Evolutionary conservation across 345 rosid genomes (phyloP), one percentile per base, ranked within the genome.

Genomic region (Barbarea vulgaris): DNA sequence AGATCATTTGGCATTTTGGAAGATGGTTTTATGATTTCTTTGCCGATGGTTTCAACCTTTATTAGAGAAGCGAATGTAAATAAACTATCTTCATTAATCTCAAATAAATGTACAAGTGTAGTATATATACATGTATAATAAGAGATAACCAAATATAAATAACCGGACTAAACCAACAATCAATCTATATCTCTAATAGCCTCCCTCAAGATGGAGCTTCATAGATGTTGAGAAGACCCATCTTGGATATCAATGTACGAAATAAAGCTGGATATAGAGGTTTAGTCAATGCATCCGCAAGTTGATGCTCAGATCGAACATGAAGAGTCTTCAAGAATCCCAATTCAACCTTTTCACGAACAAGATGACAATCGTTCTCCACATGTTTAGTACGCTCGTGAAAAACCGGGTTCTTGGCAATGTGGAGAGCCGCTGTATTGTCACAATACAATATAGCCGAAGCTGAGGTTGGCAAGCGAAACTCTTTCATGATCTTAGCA

Each of bases 21-120:
- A 27, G 74, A 67, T 48, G 80, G 75, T 25, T 69, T 76, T 68
- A 76, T 60, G 51, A 51, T 58, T 75, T 67, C 62, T n/a, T 39
- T 58, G 5, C 14, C 1, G 0, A 69, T 75, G 2, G 64, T 69
- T 68, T 69, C 50, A 41, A 76, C 64, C 17, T 67, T 59, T 19
- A 59, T 57, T 8, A 25, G n/a, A n/a, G n/a, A n/a, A n/a, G n/a
- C n/a, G n/a, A n/a, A n/a, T n/a, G n/a, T n/a, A n/a, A n/a, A n/a
- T n/a, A n/a, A n/a, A n/a, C n/a, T n/a, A n/a, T n/a, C n/a, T n/a
- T n/a, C n/a, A n/a, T n/a, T n/a, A n/a, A n/a, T n/a, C n/a, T n/a
- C n/a, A n/a, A n/a, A n/a, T n/a, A n/a, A n/a, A n/a, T n/a, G n/a
- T n/a, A n/a, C n/a, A n/a, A n/a, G n/a, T n/a, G n/a, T n/a, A n/a